Base-by-base conservation (phyloP, 352 stramenopile genomes). In the Phytophthora colocasiae region DNA sequence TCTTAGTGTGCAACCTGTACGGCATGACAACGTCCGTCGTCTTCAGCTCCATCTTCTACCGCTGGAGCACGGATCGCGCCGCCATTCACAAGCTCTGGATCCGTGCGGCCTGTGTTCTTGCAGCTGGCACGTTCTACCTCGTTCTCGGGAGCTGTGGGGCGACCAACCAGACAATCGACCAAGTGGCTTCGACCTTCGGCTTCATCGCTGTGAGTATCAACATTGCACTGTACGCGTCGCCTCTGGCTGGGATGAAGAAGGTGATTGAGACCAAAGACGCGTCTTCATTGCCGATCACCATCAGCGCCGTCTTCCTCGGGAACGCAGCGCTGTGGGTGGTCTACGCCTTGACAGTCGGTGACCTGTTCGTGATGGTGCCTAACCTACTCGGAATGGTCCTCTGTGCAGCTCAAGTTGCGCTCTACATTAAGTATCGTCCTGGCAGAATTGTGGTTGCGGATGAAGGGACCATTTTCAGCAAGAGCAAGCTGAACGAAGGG, bases 21-120 rank as follows among this genome's bases (percentile, higher is more conserved):
- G 66, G 61, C n/a, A 67, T 63, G 40, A 15, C 50, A 11, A 73
- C 71, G 0, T 66, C 60, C 40, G 39, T 71, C 52, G 26, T 58
- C 52, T 78, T 73, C 62, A 70, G 65, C 32, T 56, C 19, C 36
- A 72, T 78, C 47, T 78, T 55, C 60, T 69, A 75, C 45, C 60
- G 58, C 8, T 71, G 60, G 60, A 78, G 56, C 60, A 29, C 47
- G 48, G 59, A 78, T 47, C 70, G 61, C 12, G 32, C 47, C 11
- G 45, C 50, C 10, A 51, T 75, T 3, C 61, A 66, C 61, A 66
- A 67, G 40, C 39, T 75, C 24, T 73, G 61, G 64, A 46, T 45
- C 31, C 44, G 44, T 22, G 61, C 66, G 9, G 66, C 54, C 19
- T 55, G 32, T 9, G 32, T 71, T 14, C 27, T 70, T 2, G 57